Percentiles rank a stretch among this genome's conserved stretches.
Evolutionary conservation across 768 basidiomycete genomes (phyloP).

Genomic region (Imleria badia): DNA sequence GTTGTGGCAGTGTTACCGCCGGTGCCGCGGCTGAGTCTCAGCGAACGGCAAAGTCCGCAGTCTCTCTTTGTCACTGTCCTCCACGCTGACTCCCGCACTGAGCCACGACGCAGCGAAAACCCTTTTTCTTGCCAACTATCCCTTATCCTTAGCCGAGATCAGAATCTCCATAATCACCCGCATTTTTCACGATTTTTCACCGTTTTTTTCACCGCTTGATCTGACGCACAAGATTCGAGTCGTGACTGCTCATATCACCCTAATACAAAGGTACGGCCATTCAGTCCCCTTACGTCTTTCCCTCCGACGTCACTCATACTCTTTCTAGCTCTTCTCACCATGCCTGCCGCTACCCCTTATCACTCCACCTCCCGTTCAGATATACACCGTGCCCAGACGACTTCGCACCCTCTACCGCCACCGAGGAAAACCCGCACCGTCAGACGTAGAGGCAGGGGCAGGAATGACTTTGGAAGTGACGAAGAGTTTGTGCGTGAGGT

Average conservation of each 20-base stretch:
- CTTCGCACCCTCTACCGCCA: slow-evolving; percentile 34
- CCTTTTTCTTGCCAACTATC: not conserved
- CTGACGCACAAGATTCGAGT: slow-evolving; percentile 22
- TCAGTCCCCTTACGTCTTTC: slow-evolving; percentile 27
- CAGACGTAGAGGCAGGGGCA: slow-evolving; percentile 64
- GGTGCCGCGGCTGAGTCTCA: slow-evolving; percentile 28
- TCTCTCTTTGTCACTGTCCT: slow-evolving; percentile 28
- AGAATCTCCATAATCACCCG: not conserved
- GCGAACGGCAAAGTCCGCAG: slow-evolving; percentile 29
- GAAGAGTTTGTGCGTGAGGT: slow-evolving; percentile 76
- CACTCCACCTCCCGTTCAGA: slow-evolving; percentile 32
- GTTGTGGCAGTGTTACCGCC: no score
- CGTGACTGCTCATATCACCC: slow-evolving; percentile 27
- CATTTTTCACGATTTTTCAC: slow-evolving; percentile 22
- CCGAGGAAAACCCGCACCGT: slow-evolving; percentile 42
- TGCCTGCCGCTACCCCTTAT: slow-evolving; percentile 47
- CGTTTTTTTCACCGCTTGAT: slow-evolving; percentile 25
- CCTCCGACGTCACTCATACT: slow-evolving; percentile 16
- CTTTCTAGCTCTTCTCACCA: slow-evolving; percentile 33
- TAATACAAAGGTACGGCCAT: slow-evolving; percentile 40
- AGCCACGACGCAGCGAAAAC: slow-evolving; percentile 7
- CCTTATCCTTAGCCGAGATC: slow-evolving; percentile 20
- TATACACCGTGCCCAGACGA: slow-evolving; percentile 26
- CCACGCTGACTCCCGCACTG: slow-evolving; percentile 21
- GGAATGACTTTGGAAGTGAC: slow-evolving; percentile 63